Percentiles rank a stretch among this genome's conserved stretches.
Evolutionary conservation across 306 rosid species (phyloP).

Genomic region (Coriaria nepalensis): DNA sequence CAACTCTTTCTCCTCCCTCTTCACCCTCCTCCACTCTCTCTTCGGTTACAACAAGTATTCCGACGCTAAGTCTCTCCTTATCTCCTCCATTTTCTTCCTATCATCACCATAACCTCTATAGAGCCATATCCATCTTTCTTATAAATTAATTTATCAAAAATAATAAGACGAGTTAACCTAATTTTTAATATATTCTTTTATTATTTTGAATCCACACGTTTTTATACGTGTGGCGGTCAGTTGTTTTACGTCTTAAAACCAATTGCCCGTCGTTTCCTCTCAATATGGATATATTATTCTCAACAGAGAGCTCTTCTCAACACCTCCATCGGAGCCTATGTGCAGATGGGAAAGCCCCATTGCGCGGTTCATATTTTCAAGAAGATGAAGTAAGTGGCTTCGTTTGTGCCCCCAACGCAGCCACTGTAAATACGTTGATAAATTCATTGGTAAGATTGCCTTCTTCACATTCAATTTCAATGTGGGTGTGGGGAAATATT

Average conservation of each 20-base stretch:
- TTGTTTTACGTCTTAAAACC: too few relatives aligned
- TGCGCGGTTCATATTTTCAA: constrained; percentile 46
- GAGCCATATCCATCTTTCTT: too few relatives aligned
- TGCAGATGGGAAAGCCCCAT: constrained; percentile 32
- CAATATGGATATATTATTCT: too few relatives aligned
- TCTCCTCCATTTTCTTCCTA: constrained; percentile 50
- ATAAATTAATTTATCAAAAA: too few relatives aligned
- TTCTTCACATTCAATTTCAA: constrained; percentile 24
- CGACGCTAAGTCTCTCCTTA: constrained; percentile 58
- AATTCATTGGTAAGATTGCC: constrained; percentile 37
- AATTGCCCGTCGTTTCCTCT: too few relatives aligned
- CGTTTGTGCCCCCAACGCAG: constrained; percentile 40
- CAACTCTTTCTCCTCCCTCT: constrained; percentile 22
- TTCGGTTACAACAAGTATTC: constrained; percentile 35
- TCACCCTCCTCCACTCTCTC: constrained; percentile 56
- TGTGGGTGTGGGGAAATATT: constrained; percentile 33
- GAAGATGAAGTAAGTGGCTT: constrained; percentile 56
- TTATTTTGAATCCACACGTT: too few relatives aligned
- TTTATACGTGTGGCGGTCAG: too few relatives aligned
- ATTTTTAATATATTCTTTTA: too few relatives aligned
- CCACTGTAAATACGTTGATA: constrained; percentile 62
- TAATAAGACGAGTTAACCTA: too few relatives aligned
- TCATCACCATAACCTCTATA: constrained; percentile 40
- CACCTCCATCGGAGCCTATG: constrained; percentile 61
- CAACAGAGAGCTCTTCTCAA: constrained; percentile 47